Evolutionary conservation across 176 grass and related monocot species (phyloP).

Genomic region (Phoenix dactylifera): DNA sequence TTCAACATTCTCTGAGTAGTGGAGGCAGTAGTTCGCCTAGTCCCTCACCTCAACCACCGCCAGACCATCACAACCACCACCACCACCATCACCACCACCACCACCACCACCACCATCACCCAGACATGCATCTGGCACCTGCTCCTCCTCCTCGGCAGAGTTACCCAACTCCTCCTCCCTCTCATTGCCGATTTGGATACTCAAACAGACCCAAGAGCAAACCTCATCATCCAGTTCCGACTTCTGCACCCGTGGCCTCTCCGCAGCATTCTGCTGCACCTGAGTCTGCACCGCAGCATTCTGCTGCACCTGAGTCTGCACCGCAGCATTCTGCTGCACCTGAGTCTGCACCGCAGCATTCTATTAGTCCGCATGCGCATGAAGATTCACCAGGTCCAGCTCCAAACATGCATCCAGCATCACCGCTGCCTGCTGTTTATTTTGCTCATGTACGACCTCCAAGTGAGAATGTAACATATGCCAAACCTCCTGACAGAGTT

Average conservation of each 20-base stretch:
- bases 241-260: slow-evolving; percentile 29
- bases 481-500: slow-evolving; percentile 22
- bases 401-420: slow-evolving; percentile 13
- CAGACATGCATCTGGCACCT: slow-evolving; percentile 30
- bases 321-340: no score
- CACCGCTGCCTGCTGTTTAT: slow-evolving; percentile 30
- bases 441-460: slow-evolving; percentile 45
- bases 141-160: slow-evolving; percentile 22
- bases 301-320: slow-evolving; percentile 1
- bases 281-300: neutral
- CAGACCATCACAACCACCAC: slow-evolving; percentile 25
- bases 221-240: slow-evolving; percentile 10
- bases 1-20: slow-evolving; percentile 57
- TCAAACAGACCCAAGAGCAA: neutral
- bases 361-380: slow-evolving; percentile 25
- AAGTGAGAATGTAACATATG: slow-evolving; percentile 14
- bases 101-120: slow-evolving; percentile 19
- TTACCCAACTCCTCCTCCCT: neutral
- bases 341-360: no score
- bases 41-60: slow-evolving; percentile 49
- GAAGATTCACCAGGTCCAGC: slow-evolving; percentile 16
- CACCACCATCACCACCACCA: slow-evolving; percentile 33
- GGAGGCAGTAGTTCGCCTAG: slow-evolving; percentile 32
- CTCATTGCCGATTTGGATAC: slow-evolving; percentile 7
- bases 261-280: slow-evolving; percentile 29